phyloP scores from a whole-genome alignment of 176 grass and related monocot species.

The Coix lacrymajobi region DNA sequence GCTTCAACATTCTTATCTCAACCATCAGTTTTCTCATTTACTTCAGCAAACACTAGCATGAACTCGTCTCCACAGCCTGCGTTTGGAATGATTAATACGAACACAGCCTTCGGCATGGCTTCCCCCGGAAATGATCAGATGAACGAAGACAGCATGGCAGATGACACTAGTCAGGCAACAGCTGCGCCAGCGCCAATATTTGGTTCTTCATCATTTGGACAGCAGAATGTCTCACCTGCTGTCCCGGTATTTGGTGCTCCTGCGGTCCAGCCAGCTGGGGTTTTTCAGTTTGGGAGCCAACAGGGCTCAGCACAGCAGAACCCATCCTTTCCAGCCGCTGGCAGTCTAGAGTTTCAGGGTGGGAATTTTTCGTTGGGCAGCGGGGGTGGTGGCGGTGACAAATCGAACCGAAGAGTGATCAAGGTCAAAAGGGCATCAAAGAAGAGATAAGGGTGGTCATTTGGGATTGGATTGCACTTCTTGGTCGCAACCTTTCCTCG shows the following conservation, averaged over 20 bases:
- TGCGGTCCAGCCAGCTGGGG: constrained; percentile 14
- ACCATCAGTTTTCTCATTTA: constrained; percentile 45
- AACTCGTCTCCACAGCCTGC: constrained; percentile 31
- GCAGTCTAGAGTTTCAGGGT: constrained; percentile 52
- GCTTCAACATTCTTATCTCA: constrained; percentile 27
- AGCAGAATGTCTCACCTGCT: constrained; percentile 24
- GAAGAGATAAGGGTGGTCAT: constrained; percentile 31
- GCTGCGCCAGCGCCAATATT: constrained; percentile 23
- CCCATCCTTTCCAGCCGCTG: constrained; percentile 36
- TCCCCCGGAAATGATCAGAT: constrained; percentile 65
- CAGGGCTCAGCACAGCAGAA: constrained; percentile 35
- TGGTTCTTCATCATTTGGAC: constrained; percentile 47
- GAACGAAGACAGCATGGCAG: constrained; percentile 68
- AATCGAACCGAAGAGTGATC: constrained; percentile 47
- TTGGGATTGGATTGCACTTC: neutral
- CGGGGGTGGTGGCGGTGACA: constrained; percentile 37
- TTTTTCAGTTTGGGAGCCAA: constrained; percentile 53
- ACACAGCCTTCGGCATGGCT: constrained; percentile 27
- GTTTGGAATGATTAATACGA: constrained; percentile 40
- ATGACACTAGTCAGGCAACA: constrained; percentile 42
- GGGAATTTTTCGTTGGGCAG: constrained; percentile 63
- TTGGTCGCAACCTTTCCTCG: neutral
- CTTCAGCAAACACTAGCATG: constrained; percentile 24
- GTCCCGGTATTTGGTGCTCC: constrained; percentile 42
- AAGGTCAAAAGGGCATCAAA: constrained; percentile 43